phyloP scores from a whole-genome alignment of 495 filamentous ascomycete genomes.

The Pyrenula massariospora region DNA sequence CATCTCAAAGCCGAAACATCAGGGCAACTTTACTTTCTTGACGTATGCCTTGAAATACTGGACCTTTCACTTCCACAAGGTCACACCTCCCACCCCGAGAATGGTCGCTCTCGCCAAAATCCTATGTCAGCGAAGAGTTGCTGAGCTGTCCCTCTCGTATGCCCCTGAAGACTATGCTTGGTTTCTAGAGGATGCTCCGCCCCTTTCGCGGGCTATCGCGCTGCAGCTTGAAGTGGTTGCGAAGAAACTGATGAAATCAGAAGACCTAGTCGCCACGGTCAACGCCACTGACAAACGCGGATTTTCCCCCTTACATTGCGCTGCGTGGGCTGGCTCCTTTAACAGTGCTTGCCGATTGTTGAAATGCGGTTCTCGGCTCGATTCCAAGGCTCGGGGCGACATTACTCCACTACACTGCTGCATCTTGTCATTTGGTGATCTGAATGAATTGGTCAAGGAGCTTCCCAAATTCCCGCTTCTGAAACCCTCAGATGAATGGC shows the following conservation, averaged over 20 bases:
- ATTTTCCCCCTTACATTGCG: neutral
- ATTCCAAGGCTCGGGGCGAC: neutral
- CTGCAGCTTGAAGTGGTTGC: neutral
- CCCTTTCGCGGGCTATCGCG: neutral
- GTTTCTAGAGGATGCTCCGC: neutral
- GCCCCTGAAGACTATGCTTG: neutral
- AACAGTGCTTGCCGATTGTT: neutral
- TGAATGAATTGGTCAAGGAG: neutral
- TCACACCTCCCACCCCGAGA: neutral
- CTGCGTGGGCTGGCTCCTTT: neutral
- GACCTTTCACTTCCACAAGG: neutral
- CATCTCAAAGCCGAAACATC: neutral
- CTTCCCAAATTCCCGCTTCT: neutral
- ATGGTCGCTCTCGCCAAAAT: neutral
- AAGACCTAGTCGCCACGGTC: neutral
- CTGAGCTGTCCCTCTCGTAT: neutral
- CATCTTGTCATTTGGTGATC: neutral
- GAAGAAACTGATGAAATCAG: neutral
- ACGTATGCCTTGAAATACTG: neutral
- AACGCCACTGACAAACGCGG: neutral
- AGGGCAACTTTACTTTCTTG: neutral
- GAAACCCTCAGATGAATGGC: slow-evolving; percentile 28
- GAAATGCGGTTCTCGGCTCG: neutral
- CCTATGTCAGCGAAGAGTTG: neutral
- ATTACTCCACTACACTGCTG: neutral